Evolutionary conservation across 2,329 filamentous ascomycete genomes (phyloP).

Genomic region (Elsinoe australis): DNA sequence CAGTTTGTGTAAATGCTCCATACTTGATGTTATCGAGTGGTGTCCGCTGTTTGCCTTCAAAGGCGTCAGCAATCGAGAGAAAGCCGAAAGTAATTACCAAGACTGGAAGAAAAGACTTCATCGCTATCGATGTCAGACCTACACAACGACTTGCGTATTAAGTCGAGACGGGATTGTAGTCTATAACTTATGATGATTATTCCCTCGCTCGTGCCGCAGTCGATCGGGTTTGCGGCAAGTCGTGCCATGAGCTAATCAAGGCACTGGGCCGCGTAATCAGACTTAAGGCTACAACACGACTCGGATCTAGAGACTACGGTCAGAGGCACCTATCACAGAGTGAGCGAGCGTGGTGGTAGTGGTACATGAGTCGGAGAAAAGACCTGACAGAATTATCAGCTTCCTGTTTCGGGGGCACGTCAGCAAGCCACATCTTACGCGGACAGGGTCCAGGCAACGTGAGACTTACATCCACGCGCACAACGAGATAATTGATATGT

Average conservation of each 20-base stretch:
- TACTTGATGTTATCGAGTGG: conserved; percentile 20
- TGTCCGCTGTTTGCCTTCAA: background rate
- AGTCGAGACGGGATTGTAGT: too few species aligned
- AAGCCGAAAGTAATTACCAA: background rate
- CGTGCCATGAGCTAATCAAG: too few species aligned
- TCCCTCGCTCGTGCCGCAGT: too few species aligned
- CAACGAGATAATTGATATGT: background rate
- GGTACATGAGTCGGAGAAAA: background rate
- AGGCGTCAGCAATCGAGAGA: background rate
- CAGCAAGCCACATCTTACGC: background rate
- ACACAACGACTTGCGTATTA: too few species aligned
- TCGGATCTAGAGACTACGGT: too few species aligned
- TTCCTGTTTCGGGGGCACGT: background rate
- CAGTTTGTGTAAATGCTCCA: conserved; percentile 24
- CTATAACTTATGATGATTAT: too few species aligned
- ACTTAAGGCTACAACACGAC: too few species aligned
- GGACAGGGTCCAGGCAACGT: background rate
- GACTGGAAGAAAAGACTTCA: background rate
- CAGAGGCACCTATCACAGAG: too few species aligned
- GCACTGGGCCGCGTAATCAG: too few species aligned
- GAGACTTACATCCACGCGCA: background rate
- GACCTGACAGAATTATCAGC: background rate
- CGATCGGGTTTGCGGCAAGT: too few species aligned
- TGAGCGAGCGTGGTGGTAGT: too few species aligned
- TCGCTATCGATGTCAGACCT: too few species aligned